These are phyloP conservation scores for Phylloporus arenicola DNA, from an alignment of 768 basidiomycete genomes.

Conservation along the genomic window DNA sequence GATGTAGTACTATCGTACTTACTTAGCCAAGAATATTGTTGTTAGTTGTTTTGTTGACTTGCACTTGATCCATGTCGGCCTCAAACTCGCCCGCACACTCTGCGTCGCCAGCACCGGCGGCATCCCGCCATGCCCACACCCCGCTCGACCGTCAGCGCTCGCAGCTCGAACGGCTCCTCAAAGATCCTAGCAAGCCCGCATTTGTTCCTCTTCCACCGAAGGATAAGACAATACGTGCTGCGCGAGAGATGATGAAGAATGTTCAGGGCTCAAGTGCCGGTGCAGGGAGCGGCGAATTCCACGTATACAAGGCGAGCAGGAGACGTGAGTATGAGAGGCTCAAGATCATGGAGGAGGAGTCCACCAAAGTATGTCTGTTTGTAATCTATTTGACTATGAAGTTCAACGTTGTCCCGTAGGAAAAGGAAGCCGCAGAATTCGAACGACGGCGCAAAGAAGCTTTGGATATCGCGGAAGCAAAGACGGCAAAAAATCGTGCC, in stretches of 20 bases:
- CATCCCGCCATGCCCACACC: conserved; percentile 43
- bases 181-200: conserved; percentile 81
- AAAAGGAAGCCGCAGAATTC: conserved; percentile 67
- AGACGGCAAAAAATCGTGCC: conserved; percentile 93
- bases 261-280: conserved; percentile 97
- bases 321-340: conserved; percentile 93
- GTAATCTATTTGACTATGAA: not conserved
- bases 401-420: conserved; percentile 39
- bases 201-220: conserved; percentile 76
- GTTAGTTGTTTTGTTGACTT: conserved; percentile 17
- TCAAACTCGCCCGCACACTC: conserved; percentile 29
- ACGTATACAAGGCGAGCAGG: conserved; percentile 94
- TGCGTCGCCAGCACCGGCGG: conserved; percentile 28
- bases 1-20: conserved; percentile 13
- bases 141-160: conserved; percentile 48
- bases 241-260: conserved; percentile 98
- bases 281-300: conserved; percentile 96
- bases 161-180: conserved; percentile 84
- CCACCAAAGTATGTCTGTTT: conserved; percentile 55
- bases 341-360: conserved; percentile 81
- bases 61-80: conserved; percentile 16
- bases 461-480: conserved; percentile 70
- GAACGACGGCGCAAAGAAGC: conserved; percentile 66
- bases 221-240: conserved; percentile 73
- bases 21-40: conserved; percentile 17